Evolutionary conservation across 1,284 basidiomycete genomes (phyloP), one percentile per base, ranked within the genome.

Genomic region (Waitea zeae): DNA sequence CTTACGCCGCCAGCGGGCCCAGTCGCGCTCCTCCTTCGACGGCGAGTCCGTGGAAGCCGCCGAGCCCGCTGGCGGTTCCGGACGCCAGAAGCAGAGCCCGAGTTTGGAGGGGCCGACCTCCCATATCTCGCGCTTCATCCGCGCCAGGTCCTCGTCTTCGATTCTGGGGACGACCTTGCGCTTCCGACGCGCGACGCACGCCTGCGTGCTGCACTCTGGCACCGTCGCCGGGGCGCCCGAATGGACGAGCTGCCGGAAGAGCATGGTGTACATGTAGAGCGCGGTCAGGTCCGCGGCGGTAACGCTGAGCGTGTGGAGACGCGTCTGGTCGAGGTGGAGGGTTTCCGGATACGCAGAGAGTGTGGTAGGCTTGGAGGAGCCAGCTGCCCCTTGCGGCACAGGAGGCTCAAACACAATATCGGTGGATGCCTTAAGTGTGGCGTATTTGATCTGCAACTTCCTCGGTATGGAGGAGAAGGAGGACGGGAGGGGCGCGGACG

Each of bases 211-310:
- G 22, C 22, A 26, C 22, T n/a, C n/a, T 12, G 37, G 55, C 43
- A 27, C 49, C 43, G 33, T n/a, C 24, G 9, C 15, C 6, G 51
- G 44, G 36, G 60, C 54, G 32, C 38, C 40, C n/a, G 66, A 64
- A 43, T 64, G 61, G 20, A 71, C 54, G 42, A 80, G 68, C 49
- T 87, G 82, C 33, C 82, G 71, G 52, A 76, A 87, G 20, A 88
- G 70, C 48, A 88, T 60, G 22, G 86, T 59, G 44, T 87, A 69
- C 70, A 87, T 78, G 57, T 80, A 82, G 35, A 86, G 58, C 28
- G 78, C 70, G 11, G 73, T 72, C 32, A 79, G 61, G 47, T 93
- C 86, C 30, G 74, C 66, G 1, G 76, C 73, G 40, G 92, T 86
- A 36, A 69, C 61, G 45, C 70, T 68, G 42, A 86, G 69, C 24